Evolutionary conservation across 257 asterid genomes (phyloP).

Genomic region (Asclepias syriaca): DNA sequence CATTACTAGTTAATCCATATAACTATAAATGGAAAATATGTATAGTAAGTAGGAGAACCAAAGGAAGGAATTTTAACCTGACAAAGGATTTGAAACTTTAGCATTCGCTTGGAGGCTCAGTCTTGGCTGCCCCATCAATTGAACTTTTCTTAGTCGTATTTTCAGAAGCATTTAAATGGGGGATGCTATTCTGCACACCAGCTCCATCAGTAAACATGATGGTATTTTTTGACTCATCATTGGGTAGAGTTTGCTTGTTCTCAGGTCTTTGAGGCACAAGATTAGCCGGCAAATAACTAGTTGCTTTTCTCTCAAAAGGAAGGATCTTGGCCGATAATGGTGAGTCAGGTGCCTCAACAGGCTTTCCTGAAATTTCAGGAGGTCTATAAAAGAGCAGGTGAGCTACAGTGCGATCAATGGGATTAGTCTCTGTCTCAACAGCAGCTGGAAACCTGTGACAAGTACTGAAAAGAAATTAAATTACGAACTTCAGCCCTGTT

Average conservation of each 20-base stretch:
- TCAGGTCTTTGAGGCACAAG: slow-evolving; percentile 28
- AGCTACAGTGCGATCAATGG: slow-evolving; percentile 81
- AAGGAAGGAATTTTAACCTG: slow-evolving; percentile 39
- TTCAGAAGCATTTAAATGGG: slow-evolving; percentile 28
- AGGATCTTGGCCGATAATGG: slow-evolving; percentile 42
- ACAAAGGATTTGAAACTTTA: slow-evolving; percentile 17
- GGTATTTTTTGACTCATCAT: slow-evolving; percentile 35
- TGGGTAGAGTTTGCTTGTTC: slow-evolving; percentile 32
- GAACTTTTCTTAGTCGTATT: slow-evolving; percentile 30
- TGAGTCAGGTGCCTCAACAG: slow-evolving; percentile 41
- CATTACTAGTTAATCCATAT: slow-evolving; percentile 30
- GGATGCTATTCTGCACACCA: slow-evolving; percentile 24
- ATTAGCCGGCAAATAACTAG: slow-evolving; percentile 23
- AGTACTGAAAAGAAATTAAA: neutral
- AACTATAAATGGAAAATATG: slow-evolving; percentile 8
- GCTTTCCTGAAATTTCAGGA: slow-evolving; percentile 43
- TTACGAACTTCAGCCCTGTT: neutral
- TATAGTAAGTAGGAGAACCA: slow-evolving; percentile 14
- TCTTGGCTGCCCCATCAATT: slow-evolving; percentile 23
- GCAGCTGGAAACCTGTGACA: slow-evolving; percentile 49
- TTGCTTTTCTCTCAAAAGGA: slow-evolving; percentile 33
- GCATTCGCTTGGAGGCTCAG: slow-evolving; percentile 26
- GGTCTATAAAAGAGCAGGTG: slow-evolving; percentile 82
- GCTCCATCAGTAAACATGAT: slow-evolving; percentile 28
- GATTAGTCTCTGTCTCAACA: slow-evolving; percentile 72